Base-by-base conservation (phyloP, 768 basidiomycete species). In the Mycena capillaripes region DNA sequence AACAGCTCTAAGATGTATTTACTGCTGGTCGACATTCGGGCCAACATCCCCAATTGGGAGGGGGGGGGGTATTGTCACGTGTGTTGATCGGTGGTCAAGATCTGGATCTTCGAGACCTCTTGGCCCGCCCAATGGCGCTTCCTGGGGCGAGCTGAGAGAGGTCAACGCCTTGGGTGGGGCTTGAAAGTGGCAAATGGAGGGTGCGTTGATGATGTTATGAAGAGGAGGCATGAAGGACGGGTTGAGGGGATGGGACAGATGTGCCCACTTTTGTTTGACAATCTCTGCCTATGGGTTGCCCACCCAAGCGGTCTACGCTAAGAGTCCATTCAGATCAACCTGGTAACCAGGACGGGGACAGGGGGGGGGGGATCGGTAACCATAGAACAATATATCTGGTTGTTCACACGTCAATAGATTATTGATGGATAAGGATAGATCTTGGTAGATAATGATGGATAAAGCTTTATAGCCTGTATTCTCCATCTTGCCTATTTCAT, bases 181-280 rank as follows among this genome's bases (percentile, higher is more conserved):
- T n/a, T n/a, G n/a, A 76, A 92, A 91, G 79, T 95, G 90, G 4
- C 95, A 89, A 2, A 95, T 91, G 1, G 93, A 93, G 0, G 95
- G 88, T 1, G 91, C 83, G 56, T 88, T 80, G 29, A 78, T 76
- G 29, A 66, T 68, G 9, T 69, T 48, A n/a, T n/a, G n/a, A n/a
- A n/a, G n/a, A 52, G 65, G 46, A 21, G 66, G 68, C 6, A 79
- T 65, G 27, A 70, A 75, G 30, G 69, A 40, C 16, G 76, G 69
- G 46, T 95, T 92, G 36, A 94, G 25, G n/a, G 70, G 70, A 32
- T 71, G 73, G 14, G 58, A 61, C 76, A 36, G 71, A 52, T 62
- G 57, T 38, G 38, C n/a, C n/a, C n/a, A n/a, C n/a, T n/a, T n/a
- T n/a, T n/a, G n/a, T n/a, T n/a, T n/a, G n/a, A n/a, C n/a, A n/a